These are phyloP conservation scores for Aspergillus uvarum DNA, from an alignment of 2,329 filamentous ascomycete species.

Conservation along the genomic window DNA sequence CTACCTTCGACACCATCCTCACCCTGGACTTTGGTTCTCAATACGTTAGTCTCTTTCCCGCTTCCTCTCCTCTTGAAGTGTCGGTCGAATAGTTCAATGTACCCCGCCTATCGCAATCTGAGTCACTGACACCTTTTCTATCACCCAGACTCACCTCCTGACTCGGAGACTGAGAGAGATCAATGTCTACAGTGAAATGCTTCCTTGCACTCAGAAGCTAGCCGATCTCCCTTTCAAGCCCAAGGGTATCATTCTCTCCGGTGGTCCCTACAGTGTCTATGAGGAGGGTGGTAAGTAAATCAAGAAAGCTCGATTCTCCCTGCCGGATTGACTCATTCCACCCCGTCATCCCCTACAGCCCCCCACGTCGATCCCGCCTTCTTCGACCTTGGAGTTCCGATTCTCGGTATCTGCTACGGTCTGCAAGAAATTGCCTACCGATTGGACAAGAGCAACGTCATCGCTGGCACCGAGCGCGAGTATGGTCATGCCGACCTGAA, in stretches of 20 bases:
- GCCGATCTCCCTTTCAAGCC: slow-evolving; percentile 75
- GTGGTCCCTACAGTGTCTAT: slow-evolving; percentile 74
- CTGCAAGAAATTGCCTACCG: slow-evolving; percentile 73
- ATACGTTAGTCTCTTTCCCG: slow-evolving; percentile 10
- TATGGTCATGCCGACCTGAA: slow-evolving; percentile 70
- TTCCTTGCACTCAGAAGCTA: slow-evolving; percentile 81
- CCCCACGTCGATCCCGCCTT: slow-evolving; percentile 79
- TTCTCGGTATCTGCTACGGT: slow-evolving; percentile 63
- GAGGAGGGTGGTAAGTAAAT: slow-evolving; percentile 54
- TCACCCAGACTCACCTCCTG: slow-evolving; percentile 17
- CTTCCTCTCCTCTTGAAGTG: background rate
- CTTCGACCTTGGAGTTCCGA: slow-evolving; percentile 70
- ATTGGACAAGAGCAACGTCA: slow-evolving; percentile 63
- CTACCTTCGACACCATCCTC: slow-evolving; percentile 64
- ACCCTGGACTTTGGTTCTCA: slow-evolving; percentile 65
- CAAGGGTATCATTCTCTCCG: slow-evolving; percentile 62
- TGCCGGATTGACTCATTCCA: background rate
- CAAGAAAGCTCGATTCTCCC: background rate
- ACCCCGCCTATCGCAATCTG: slow-evolving; percentile 3
- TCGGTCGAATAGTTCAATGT: slow-evolving; percentile 9
- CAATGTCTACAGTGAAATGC: slow-evolving; percentile 83
- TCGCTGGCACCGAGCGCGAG: slow-evolving; percentile 65
- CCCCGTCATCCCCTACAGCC: slow-evolving; percentile 41
- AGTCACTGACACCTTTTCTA: slow-evolving; percentile 5
- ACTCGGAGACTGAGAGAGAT: slow-evolving; percentile 64